Conservation (phyloP, 2,329 filamentous ascomycete species). For the Trichophyton rubrum region DNA sequence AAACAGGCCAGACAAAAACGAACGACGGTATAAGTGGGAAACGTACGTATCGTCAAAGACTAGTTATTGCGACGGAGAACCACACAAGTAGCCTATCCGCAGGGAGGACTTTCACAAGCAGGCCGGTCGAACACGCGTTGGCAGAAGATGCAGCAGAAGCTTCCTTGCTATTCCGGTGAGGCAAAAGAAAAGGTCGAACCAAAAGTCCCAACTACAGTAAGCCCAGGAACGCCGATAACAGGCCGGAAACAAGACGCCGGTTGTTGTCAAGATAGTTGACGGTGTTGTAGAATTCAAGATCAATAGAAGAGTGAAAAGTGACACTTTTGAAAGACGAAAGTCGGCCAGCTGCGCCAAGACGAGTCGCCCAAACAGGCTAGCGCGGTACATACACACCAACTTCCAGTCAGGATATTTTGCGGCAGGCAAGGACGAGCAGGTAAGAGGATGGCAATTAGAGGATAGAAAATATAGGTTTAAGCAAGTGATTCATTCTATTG, state of each 20-base stretch:
- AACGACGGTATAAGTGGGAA: neutral
- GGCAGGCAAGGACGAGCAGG: neutral
- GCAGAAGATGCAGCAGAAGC: neutral
- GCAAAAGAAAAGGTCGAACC: neutral
- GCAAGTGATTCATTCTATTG: conserved; percentile 19
- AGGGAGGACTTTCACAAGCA: neutral
- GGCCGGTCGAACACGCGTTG: conserved; percentile 1
- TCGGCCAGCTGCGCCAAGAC: neutral
- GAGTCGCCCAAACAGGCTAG: neutral
- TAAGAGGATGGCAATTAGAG: neutral
- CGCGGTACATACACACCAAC: neutral
- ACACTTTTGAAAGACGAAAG: neutral
- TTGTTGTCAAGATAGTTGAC: conserved; percentile 4
- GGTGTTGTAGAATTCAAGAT: neutral
- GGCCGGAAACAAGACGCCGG: conserved; percentile 1
- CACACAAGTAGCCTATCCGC: conserved; percentile 15
- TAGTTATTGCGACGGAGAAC: conserved; percentile 32
- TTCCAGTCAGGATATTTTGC: no score
- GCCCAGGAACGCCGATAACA: neutral
- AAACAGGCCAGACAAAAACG: neutral
- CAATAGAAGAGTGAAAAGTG: neutral
- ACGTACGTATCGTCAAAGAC: conserved; percentile 26
- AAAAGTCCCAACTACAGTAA: neutral
- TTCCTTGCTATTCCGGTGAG: neutral
- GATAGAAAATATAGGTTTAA: conserved; percentile 15